Percentiles rank a stretch among this genome's conserved stretches.
phyloP scores from a whole-genome alignment of 2,329 filamentous ascomycete species.

The Tolypocladium amazonense region DNA sequence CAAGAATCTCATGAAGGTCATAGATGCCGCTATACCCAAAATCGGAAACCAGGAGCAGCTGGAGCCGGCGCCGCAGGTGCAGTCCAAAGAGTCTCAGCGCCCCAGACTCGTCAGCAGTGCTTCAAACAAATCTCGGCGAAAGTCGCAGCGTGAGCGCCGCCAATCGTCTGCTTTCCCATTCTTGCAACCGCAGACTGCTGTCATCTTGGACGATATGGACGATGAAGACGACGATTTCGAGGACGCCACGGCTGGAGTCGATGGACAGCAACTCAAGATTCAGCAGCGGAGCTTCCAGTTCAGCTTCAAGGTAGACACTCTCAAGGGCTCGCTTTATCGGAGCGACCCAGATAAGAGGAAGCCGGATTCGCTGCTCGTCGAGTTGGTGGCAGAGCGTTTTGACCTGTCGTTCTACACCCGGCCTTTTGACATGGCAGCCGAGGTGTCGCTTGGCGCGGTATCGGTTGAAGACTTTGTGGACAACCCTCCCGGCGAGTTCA shows the following conservation, averaged over 20 bases:
- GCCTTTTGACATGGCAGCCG: conserved; percentile 85
- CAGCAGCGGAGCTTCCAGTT: conserved; percentile 92
- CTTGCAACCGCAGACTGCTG: conserved; percentile 58
- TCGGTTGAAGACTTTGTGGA: conserved; percentile 94
- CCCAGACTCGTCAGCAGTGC: conserved; percentile 35
- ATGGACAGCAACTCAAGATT: conserved; percentile 52
- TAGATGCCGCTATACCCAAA: conserved; percentile 88
- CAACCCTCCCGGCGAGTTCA: conserved; percentile 80
- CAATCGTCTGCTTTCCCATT: conserved; percentile 68
- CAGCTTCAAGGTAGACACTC: conserved; percentile 87
- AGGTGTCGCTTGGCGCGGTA: conserved; percentile 77
- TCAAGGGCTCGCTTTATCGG: conserved; percentile 85
- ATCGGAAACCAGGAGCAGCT: conserved; percentile 38
- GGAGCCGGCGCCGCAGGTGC: conserved; percentile 14
- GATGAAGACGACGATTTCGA: conserved; percentile 57
- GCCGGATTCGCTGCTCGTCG: conserved; percentile 74
- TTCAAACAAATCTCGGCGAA: conserved; percentile 34
- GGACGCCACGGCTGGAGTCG: conserved; percentile 49
- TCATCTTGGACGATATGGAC: conserved; percentile 70
- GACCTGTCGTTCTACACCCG: conserved; percentile 79
- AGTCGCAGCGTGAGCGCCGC: conserved; percentile 36
- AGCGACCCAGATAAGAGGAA: conserved; percentile 70
- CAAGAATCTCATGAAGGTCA: conserved; percentile 90
- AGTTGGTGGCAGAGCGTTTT: conserved; percentile 84
- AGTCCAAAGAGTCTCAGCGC: conserved; percentile 17